Conservation (phyloP, 495 filamentous ascomycete species). For the Penicillium pulvis region DNA sequence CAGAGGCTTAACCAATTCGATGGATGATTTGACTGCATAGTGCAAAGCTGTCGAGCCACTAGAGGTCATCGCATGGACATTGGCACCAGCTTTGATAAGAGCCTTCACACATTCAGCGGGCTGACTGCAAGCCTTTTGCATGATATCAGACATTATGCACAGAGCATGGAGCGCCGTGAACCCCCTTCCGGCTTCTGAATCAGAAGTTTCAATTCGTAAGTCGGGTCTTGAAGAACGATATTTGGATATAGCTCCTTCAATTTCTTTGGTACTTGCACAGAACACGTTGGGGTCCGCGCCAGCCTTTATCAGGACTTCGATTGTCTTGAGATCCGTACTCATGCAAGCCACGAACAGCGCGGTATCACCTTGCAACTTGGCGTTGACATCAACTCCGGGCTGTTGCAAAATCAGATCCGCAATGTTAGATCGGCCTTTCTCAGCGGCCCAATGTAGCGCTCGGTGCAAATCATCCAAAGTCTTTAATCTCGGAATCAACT, state of each 20-base stretch:
- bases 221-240: background rate
- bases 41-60: conserved; percentile 1
- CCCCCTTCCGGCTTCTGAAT: background rate
- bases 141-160: background rate
- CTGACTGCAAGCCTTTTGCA: background rate
- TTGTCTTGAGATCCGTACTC: background rate
- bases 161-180: conserved; percentile 5
- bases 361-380: background rate
- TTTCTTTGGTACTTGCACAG: background rate
- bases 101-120: conserved; percentile 2
- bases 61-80: background rate
- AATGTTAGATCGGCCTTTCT: conserved; percentile 4
- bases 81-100: background rate
- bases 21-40: background rate
- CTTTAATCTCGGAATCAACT: background rate
- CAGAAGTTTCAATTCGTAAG: background rate
- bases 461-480: background rate
- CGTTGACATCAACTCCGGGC: conserved; percentile 3
- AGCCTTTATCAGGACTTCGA: background rate
- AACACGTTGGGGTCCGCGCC: background rate
- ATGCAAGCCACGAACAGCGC: conserved; percentile 1
- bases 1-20: conserved; percentile 1
- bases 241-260: background rate
- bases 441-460: conserved; percentile 1
- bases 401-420: conserved; percentile 1